Base-by-base conservation (phyloP, 2,329 filamentous ascomycete genomes). In the Ascochyta pisi region DNA sequence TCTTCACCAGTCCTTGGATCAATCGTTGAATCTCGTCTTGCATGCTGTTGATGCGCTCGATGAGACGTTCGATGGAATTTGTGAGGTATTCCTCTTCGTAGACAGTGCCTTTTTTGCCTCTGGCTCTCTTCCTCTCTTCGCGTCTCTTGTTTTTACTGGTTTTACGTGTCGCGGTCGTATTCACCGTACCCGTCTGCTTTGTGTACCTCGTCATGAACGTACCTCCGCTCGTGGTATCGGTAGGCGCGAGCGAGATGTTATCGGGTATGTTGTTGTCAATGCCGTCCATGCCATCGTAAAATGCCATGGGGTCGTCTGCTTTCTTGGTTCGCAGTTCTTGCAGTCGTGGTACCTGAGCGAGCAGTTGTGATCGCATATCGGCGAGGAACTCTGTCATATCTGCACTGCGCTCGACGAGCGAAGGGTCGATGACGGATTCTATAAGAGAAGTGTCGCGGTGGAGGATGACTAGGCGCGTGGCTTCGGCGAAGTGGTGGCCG, bases 31-130 rank as follows among this genome's bases (percentile, higher is more conserved):
- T 85, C 73, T 99, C 95, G 0, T 85, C 82, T 46, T 87, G 84
- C 3, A 89, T 83, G 22, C 81, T 82, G 73, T 93, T 92, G 22
- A 96, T 86, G 33, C 93, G 84, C 73, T 96, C 92, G 13, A 96
- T 85, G 31, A 99, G 82, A 23, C 95, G 83, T 12, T 89, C 85
- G 33, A 98, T 87, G 64, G 89, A 94, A 74, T 93, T 95, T 55
- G 96, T 88, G 5, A 99, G 84, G 75, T 99, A 99, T 76, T 98
- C 95, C 72, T 98, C 94, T 76, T 99, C 95, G 75, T 99, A 99
- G 5, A 99, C 91, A 15, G 91, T 96, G 10, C 95, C 95, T 81
- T 98, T 98, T 75, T 96, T 94, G 23, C 95, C 95, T 7, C 92
- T 83, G 0, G 95, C 95, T 15, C 94, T 87, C 83, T 99, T 99